Base-by-base conservation (phyloP, 139 green algal genomes). In the Nannochloris sp. region DNA sequence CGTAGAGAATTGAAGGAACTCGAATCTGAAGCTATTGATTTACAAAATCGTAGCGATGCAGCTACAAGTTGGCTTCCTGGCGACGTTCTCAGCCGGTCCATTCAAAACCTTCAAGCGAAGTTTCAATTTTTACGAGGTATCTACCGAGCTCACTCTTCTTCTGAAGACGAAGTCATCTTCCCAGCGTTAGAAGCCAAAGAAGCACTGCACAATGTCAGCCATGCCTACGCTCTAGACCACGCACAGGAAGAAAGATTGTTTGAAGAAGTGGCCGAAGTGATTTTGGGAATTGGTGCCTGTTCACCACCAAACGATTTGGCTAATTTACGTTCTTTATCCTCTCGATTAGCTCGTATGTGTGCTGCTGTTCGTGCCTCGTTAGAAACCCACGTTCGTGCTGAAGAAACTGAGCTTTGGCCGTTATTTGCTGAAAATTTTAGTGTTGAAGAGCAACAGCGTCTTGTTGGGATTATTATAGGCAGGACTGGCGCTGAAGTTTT, bases 141-240 rank as follows among this genome's bases (percentile, higher is more conserved):
- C 27, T 96, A 95, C 72, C 63, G 71, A 19, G 87, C 87, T 6
- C 87, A 93, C 74, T 80, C 67, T n/a, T 24, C 31, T 54, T n/a
- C 37, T 66, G 93, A 99, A 73, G 93, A 99, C 71, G 85, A 96
- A 55, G 93, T 99, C 36, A 90, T 99, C 55, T 99, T 99, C 48
- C 93, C 93, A 29, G 93, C 90, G 6, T 77, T 99, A 37, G 93
- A 99, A 80, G 75, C 74, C 12, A 97, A 97, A 79, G 87, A 98
- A 70, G 82, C 19, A 3, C 83, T 98, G 67, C 71, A 77, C 61
- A 96, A 97, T 77, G 88, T 98, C 24, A 92, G 81, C 65, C 89
- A 98, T 71, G 87, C 87, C 5, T 99, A 99, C 83, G 89, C 86
- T 23, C 79, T 98, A 35, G 93, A 99, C 75, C 93, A 99, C 78